A percentile compares a stretch with the other conserved stretches of the same genome.
Conservation (phyloP, 768 basidiomycete species). For the Boletus edulis region DNA sequence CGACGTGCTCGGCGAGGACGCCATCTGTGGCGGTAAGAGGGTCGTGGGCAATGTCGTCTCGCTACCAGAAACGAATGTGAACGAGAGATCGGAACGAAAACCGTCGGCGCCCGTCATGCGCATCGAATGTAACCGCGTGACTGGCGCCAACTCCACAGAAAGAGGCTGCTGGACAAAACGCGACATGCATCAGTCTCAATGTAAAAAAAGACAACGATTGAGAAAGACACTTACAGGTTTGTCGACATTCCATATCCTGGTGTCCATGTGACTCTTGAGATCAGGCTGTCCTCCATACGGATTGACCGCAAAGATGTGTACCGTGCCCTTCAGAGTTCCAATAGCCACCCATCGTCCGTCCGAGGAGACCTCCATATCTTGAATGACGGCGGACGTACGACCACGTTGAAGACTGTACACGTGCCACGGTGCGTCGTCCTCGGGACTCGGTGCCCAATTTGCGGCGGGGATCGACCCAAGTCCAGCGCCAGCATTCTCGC, state of each 20-base stretch:
- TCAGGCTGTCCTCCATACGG: constrained; percentile 73
- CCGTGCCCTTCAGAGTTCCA: constrained; percentile 58
- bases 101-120: constrained; percentile 28
- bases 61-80: constrained; percentile 46
- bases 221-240: constrained; percentile 38
- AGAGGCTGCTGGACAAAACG: constrained; percentile 41
- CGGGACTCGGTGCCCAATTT: constrained; percentile 3
- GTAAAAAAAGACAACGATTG: background rate
- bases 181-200: background rate
- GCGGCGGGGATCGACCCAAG: background rate
- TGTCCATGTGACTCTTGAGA: constrained; percentile 56
- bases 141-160: constrained; percentile 52
- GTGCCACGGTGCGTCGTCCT: constrained; percentile 42
- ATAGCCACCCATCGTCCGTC: constrained; percentile 71
- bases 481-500: background rate
- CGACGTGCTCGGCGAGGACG: constrained; percentile 27
- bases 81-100: constrained; percentile 44
- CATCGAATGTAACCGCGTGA: constrained; percentile 50
- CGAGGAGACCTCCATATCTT: constrained; percentile 38
- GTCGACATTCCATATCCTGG: constrained; percentile 51
- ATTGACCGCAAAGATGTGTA: constrained; percentile 75
- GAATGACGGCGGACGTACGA: constrained; percentile 60
- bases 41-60: constrained; percentile 37
- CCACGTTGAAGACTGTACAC: constrained; percentile 73
- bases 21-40: constrained; percentile 33